Percentiles rank a stretch among this genome's conserved stretches.
phyloP scores from a whole-genome alignment of 2,329 filamentous ascomycete genomes.

The Emergomyces orientalis region DNA sequence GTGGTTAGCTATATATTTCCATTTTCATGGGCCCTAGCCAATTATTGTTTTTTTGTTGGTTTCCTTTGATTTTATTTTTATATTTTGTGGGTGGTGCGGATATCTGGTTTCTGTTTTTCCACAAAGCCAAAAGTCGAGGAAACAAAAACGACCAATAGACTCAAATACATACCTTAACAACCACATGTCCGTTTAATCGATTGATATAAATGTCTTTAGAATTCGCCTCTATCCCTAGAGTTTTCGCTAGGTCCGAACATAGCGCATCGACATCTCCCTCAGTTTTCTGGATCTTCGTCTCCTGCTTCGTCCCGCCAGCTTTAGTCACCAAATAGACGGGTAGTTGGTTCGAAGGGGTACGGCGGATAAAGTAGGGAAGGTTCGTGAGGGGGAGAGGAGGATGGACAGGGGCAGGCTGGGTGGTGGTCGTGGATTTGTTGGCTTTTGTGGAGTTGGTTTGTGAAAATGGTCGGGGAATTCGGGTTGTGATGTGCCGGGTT shows the following conservation, averaged over 20 bases:
- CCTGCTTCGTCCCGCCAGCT: slow-evolving; percentile 63
- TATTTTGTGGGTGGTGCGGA: not conserved
- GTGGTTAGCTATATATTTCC: not conserved
- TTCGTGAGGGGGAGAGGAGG: slow-evolving; percentile 31
- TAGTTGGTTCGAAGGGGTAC: slow-evolving; percentile 61
- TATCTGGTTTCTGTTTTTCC: not conserved
- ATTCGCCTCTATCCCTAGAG: slow-evolving; percentile 46
- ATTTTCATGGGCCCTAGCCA: not conserved
- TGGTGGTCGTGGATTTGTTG: not conserved
- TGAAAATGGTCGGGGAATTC: slow-evolving; percentile 14
- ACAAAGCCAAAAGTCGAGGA: not conserved
- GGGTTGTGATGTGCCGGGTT: slow-evolving; percentile 13
- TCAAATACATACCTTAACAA: slow-evolving; percentile 54
- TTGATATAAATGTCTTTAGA: slow-evolving; percentile 42
- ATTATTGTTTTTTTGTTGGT: not conserved
- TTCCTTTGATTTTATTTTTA: not conserved
- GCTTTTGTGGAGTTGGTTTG: slow-evolving; percentile 13
- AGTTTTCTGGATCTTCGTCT: slow-evolving; percentile 69
- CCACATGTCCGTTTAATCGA: slow-evolving; percentile 59
- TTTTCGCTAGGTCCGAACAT: slow-evolving; percentile 52
- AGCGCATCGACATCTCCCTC: slow-evolving; percentile 61
- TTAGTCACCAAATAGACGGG: slow-evolving; percentile 68
- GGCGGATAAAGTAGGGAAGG: slow-evolving; percentile 60
- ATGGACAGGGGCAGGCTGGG: not conserved
- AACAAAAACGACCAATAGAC: not conserved